Conservation (phyloP, 1,139 yeast genomes). For the Suhomyces kunorum region DNA sequence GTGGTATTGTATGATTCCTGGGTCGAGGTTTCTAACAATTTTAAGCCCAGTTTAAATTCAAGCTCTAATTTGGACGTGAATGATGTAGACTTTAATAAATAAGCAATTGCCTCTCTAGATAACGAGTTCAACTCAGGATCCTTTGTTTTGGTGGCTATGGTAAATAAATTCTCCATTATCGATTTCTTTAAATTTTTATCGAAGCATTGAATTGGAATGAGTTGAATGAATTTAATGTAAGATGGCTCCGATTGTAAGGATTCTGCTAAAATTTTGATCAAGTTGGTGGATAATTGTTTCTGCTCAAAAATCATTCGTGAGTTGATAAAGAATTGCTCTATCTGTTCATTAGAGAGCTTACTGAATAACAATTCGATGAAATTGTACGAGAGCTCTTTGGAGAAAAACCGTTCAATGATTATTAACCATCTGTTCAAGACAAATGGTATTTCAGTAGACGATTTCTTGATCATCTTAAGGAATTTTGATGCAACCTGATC, state of each 20-base stretch:
- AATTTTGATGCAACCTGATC: constrained; percentile 1
- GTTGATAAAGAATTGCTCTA: constrained; percentile 21
- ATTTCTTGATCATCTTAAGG: constrained; percentile 17
- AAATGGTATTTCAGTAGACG: constrained; percentile 20
- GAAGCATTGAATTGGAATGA: constrained; percentile 54
- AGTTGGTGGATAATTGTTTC: constrained; percentile 24
- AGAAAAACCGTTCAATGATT: constrained; percentile 40
- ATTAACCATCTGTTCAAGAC: constrained; percentile 60
- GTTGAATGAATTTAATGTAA: constrained; percentile 16
- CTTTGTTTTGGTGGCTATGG: constrained; percentile 13
- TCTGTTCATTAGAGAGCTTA: constrained; percentile 12
- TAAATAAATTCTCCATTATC: constrained; percentile 36
- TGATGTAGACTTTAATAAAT: constrained; percentile 50
- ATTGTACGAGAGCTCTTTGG: constrained; percentile 18
- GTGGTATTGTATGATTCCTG: constrained; percentile 18
- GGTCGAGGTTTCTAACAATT: constrained; percentile 21
- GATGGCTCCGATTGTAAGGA: constrained; percentile 1
- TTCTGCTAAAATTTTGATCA: constrained; percentile 26
- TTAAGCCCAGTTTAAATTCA: constrained; percentile 29
- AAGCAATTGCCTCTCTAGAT: constrained; percentile 26
- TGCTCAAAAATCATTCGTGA: constrained; percentile 49
- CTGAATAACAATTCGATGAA: constrained; percentile 18
- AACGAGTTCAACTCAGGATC: constrained; percentile 11
- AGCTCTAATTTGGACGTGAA: constrained; percentile 53
- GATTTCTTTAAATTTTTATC: constrained; percentile 42